Evolutionary conservation across 768 basidiomycete species (phyloP), one percentile per base, ranked within the genome.

Genomic region (Lactifluus volemus): DNA sequence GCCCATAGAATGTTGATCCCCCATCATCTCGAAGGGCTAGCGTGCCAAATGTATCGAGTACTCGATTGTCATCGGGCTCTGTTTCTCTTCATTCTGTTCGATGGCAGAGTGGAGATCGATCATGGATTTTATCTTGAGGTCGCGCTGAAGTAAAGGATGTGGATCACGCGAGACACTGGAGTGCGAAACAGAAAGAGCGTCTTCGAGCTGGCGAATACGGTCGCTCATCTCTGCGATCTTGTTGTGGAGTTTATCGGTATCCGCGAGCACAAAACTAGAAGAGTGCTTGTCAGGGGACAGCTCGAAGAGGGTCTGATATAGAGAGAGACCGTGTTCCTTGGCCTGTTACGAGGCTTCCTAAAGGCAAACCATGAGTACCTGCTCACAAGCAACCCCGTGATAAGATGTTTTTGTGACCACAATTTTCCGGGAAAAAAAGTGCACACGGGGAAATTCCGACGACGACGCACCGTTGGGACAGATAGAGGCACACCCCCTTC

Each of bases 401-500:
- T 10, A 32, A 53, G 25, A 53, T 42, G 11, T 29, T 14, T 5
- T 32, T 41, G 15, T 14, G 29, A 32, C 29, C 30, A 2, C 14
- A 49, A 5, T 30, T 47, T 14, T 17, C 8, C 19, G 19, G 15
- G 56, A 41, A 15, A 54, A 50, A 30, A 11, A 5, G 12, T 25
- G 25, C 2, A 25, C 25, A 17, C n/a, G 7, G 45, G 30, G 15
- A 38, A 7, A 5, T 15, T 8, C 5, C 5, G 5, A 62, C n/a
- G 44, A 41, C 70, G 75, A 58, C 60, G 9, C 25, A 65, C 60
- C 87, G 66, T 88, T 88, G 3, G 86, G 87, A 72, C 88, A 90
- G 56, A 90, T 89, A 11, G 84, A 84, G 5, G 84, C 81, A 67
- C 88, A 89, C 32, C 88, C 88, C 65, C 88, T 76, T 45, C 88